Base-by-base conservation (phyloP, 805 yeast species). In the Scheffersomyces lignosus region DNA sequence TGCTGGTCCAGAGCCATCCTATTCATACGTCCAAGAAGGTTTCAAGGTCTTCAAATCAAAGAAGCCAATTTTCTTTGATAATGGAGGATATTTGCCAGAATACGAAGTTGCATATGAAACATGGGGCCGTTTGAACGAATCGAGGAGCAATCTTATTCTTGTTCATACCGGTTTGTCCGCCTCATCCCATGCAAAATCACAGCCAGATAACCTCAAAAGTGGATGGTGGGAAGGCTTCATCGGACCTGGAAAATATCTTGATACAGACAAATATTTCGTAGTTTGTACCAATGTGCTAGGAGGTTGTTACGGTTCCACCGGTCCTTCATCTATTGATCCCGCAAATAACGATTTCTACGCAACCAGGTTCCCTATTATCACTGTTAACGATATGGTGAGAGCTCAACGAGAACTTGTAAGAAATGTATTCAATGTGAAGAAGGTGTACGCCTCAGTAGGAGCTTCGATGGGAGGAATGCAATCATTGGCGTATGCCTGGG, bases 401-500 rank as follows among this genome's bases (percentile, higher is more conserved):
- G 96, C 95, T 0, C 97, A 90, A 64, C 73, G 86, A 39, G 70
- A 84, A 34, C 63, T 90, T 29, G 69, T 90, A 14, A 65, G 62
- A 18, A 75, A 80, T 31, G 78, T 75, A 31, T 78, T 89, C 40
- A 81, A 81, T 1, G 83, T 84, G 20, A 32, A 50, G 1, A 83
- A 78, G 55, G 62, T 90, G 17, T 77, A 79, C 58, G 96, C 96
- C 2, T 77, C 87, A 1, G 79, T 90, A 5, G 97, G 97, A 4
- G 82, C 95, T 2, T 87, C 96, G 0, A 87, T 90, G 95, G 97
- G 97, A n/a, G 97, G 96, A n/a, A 88, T 90, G 96, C 96, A 89
- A 64, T 81, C 91, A 6, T 71, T 90, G 37, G 95, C 96, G 0
- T 87, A 80, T 59, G 96, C 88, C 1, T 75, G 79, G 56, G 95